Evolutionary conservation across 73 alveolate species (phyloP).

Genomic region (Paraurostyla sp.): DNA sequence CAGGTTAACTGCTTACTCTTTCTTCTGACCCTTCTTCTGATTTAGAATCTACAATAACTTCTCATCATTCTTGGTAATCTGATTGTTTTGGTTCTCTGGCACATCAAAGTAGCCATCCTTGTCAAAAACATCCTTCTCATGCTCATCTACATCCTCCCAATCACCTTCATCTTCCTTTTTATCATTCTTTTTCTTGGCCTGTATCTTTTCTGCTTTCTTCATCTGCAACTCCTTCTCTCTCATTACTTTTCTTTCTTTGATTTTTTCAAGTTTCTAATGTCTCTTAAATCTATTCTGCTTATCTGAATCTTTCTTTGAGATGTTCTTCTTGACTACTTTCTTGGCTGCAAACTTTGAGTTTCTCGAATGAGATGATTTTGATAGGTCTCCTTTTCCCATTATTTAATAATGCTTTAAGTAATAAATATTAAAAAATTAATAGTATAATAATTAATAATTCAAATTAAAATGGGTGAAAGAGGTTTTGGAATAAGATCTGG

Average conservation of each 20-base stretch:
- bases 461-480: constrained; percentile 77
- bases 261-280: constrained; percentile 2
- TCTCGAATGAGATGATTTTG: not conserved
- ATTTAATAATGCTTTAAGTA: not conserved
- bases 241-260: constrained; percentile 35
- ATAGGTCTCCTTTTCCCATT: constrained; percentile 42
- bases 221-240: constrained; percentile 45
- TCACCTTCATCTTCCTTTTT: constrained; percentile 53
- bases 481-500: constrained; percentile 85
- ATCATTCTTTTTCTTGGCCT: constrained; percentile 3
- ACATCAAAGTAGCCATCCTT: constrained; percentile 62
- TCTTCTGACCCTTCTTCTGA: constrained; percentile 7
- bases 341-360: not conserved
- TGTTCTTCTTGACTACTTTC: constrained; percentile 48
- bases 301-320: constrained; percentile 43
- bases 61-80: constrained; percentile 67
- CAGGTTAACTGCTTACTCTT: constrained; percentile 48
- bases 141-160: constrained; percentile 76
- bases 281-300: not conserved
- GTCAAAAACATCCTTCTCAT: constrained; percentile 74
- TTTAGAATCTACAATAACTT: constrained; percentile 36
- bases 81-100: constrained; percentile 46
- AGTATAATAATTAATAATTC: not conserved
- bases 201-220: constrained; percentile 46
- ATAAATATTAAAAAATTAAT: not conserved